phyloP scores from a whole-genome alignment of 352 stramenopile genomes.

The Globisporangium irregulare region DNA sequence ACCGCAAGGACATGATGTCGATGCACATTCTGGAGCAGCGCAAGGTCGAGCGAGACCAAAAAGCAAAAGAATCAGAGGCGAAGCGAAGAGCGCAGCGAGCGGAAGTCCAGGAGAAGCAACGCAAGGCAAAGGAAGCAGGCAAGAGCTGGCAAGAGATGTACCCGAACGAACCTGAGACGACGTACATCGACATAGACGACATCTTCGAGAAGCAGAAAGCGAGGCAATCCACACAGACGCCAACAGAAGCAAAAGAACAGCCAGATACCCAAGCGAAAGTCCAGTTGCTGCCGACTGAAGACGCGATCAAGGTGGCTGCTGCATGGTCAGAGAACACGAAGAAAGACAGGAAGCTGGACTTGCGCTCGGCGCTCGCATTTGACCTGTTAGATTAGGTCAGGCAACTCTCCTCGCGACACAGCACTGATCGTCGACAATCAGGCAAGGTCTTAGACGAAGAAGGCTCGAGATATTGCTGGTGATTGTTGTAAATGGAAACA shows the following conservation, averaged over 20 bases:
- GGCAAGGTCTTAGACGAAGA: not conserved
- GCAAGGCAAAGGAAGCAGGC: conserved; percentile 43
- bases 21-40: conserved; percentile 84
- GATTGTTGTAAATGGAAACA: not conserved
- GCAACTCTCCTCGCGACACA: no score
- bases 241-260: conserved; percentile 13
- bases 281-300: conserved; percentile 35
- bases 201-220: conserved; percentile 53
- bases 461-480: not conserved
- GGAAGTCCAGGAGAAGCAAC: conserved; percentile 55
- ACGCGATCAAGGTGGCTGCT: conserved; percentile 38
- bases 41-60: conserved; percentile 53
- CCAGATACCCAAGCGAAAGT: not conserved
- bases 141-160: conserved; percentile 84
- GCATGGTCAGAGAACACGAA: conserved; percentile 48
- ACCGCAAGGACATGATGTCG: conserved; percentile 82
- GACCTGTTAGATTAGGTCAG: conserved; percentile 37
- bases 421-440: not conserved
- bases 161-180: conserved; percentile 68
- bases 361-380: conserved; percentile 67
- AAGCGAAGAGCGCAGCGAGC: conserved; percentile 43
- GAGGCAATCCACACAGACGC: conserved; percentile 23
- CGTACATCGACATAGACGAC: conserved; percentile 74
- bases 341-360: conserved; percentile 26
- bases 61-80: conserved; percentile 48